Percentiles rank a stretch among this genome's conserved stretches.
Evolutionary conservation across 2,329 filamentous ascomycete species (phyloP).

Genomic region (Beauveria sp.): DNA sequence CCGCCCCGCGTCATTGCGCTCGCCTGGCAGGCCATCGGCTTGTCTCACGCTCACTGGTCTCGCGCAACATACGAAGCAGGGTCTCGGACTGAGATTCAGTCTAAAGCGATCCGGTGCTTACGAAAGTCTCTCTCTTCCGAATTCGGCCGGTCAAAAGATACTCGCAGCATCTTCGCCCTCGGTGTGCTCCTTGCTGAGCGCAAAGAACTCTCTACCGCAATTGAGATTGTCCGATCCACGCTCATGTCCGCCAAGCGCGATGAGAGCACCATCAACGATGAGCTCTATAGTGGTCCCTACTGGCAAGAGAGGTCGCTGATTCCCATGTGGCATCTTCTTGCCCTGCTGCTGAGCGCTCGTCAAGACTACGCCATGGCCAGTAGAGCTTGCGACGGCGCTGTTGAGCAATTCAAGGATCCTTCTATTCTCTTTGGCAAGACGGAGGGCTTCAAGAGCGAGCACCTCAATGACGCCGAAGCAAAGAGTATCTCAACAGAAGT

Average conservation of each 20-base stretch:
- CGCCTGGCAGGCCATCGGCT: slow-evolving; percentile 77
- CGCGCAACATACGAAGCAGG: slow-evolving; percentile 69
- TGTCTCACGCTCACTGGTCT: slow-evolving; percentile 83
- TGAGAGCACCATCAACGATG: slow-evolving; percentile 32
- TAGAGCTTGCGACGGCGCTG: slow-evolving; percentile 79
- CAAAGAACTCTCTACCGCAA: slow-evolving; percentile 69
- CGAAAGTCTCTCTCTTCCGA: slow-evolving; percentile 64
- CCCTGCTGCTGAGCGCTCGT: slow-evolving; percentile 75
- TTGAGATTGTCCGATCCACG: slow-evolving; percentile 73
- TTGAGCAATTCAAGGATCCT: slow-evolving; percentile 78
- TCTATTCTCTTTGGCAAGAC: slow-evolving; percentile 60
- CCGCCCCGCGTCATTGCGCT: slow-evolving; percentile 55
- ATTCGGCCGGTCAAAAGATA: slow-evolving; percentile 57
- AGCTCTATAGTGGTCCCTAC: slow-evolving; percentile 38
- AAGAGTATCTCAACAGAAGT: slow-evolving; percentile 18
- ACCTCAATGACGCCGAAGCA: slow-evolving; percentile 50
- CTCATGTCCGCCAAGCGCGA: slow-evolving; percentile 51
- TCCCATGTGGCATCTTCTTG: slow-evolving; percentile 84
- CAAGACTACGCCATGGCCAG: slow-evolving; percentile 77
- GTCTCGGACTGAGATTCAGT: slow-evolving; percentile 63
- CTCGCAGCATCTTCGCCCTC: slow-evolving; percentile 73
- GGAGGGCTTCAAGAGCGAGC: slow-evolving; percentile 54
- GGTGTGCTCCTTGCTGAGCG: slow-evolving; percentile 83
- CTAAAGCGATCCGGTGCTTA: slow-evolving; percentile 68
- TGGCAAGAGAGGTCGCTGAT: slow-evolving; percentile 61